Evolutionary conservation across 495 filamentous ascomycete genomes (phyloP).

Genomic region (Podospora conica): DNA sequence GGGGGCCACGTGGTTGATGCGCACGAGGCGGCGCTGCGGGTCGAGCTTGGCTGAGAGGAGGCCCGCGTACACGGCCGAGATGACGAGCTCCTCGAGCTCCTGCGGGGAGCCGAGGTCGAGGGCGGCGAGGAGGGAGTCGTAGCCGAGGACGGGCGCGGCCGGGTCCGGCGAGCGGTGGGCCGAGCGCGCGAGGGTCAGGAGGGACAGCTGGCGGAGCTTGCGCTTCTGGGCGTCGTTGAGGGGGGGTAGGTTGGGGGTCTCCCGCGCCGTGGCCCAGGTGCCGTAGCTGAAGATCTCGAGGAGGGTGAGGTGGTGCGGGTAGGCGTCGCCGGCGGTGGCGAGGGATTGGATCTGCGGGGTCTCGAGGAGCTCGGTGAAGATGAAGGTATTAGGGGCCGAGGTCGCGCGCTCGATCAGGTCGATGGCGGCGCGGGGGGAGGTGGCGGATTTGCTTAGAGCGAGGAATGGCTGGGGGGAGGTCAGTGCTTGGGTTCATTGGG

Average conservation of each 20-base stretch:
- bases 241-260: constrained; percentile 50
- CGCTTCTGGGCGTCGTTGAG: constrained; percentile 66
- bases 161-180: constrained; percentile 29
- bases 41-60: constrained; percentile 78
- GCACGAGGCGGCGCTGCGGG: constrained; percentile 61
- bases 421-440: constrained; percentile 73
- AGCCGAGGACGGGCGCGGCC: constrained; percentile 50
- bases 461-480: constrained; percentile 62
- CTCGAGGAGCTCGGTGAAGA: constrained; percentile 90
- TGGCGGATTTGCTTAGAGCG: constrained; percentile 77
- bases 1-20: constrained; percentile 70
- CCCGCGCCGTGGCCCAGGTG: constrained; percentile 67
- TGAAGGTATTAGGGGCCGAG: constrained; percentile 77
- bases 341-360: constrained; percentile 76
- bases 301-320: constrained; percentile 54
- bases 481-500: constrained; percentile 3
- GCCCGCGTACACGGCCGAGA: constrained; percentile 78
- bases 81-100: constrained; percentile 84
- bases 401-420: constrained; percentile 86
- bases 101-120: constrained; percentile 63
- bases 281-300: constrained; percentile 93
- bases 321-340: constrained; percentile 36
- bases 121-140: constrained; percentile 55
- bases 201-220: constrained; percentile 87
- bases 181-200: constrained; percentile 65